Conservation (phyloP, 148 eudicot species). For the Nyssa sinensis region DNA sequence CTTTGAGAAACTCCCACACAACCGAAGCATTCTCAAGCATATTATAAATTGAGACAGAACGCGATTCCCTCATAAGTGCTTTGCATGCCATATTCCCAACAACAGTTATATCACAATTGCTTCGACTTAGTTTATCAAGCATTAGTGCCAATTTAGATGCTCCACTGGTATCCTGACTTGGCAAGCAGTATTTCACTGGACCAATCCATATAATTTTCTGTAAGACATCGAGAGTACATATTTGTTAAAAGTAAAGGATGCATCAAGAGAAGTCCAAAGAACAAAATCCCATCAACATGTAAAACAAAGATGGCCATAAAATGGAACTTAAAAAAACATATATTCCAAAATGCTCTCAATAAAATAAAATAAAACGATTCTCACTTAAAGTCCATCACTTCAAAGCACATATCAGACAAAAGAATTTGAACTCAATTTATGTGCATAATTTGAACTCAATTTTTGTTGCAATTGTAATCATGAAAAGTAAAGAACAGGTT, state of each 20-base stretch:
- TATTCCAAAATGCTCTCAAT: not conserved
- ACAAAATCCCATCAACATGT: not conserved
- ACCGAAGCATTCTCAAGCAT: conserved; percentile 62
- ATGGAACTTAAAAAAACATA: not conserved
- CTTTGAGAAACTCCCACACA: conserved; percentile 76
- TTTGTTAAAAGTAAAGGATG: conserved; percentile 12
- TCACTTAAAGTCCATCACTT: not conserved
- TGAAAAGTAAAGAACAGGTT: too few species aligned
- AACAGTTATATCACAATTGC: conserved; percentile 48
- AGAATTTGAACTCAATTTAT: not conserved
- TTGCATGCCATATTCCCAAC: conserved; percentile 60
- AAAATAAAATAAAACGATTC: not conserved
- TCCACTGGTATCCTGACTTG: conserved; percentile 37
- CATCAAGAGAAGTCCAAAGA: not conserved
- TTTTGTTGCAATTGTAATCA: too few species aligned
- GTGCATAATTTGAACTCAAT: too few species aligned
- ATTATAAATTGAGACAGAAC: conserved; percentile 26
- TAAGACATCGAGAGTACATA: conserved; percentile 10
- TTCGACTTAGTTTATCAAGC: conserved; percentile 47
- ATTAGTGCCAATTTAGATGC: conserved; percentile 46
- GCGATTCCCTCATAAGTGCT: conserved; percentile 27
- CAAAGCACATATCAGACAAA: not conserved
- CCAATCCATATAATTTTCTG: conserved; percentile 89
- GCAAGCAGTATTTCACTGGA: conserved; percentile 44
- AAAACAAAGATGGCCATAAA: not conserved